These are phyloP conservation scores for Colletotrichum tabaci DNA, from an alignment of 2,329 filamentous ascomycete genomes.

Conservation along the genomic window DNA sequence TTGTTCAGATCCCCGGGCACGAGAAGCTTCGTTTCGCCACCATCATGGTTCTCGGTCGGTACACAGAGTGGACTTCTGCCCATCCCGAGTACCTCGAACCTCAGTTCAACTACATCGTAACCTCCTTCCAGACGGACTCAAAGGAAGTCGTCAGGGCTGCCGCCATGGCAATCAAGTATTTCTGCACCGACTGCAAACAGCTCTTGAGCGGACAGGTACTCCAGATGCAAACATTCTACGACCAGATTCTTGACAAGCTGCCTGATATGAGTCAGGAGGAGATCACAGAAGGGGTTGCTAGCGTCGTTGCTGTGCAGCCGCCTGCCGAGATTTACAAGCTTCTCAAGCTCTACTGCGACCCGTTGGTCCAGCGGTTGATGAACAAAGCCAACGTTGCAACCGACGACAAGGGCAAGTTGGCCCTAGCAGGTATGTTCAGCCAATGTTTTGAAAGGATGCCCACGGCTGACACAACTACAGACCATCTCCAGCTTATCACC, in stretches of 20 bases:
- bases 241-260: slow-evolving; percentile 88
- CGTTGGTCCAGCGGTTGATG: slow-evolving; percentile 89
- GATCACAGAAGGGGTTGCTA: slow-evolving; percentile 94
- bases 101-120: slow-evolving; percentile 96
- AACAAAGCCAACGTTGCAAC: slow-evolving; percentile 87
- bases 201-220: slow-evolving; percentile 86
- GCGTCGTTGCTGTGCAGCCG: slow-evolving; percentile 90
- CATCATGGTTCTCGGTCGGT: slow-evolving; percentile 96
- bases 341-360: slow-evolving; percentile 94
- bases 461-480: slow-evolving; percentile 58
- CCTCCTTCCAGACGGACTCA: slow-evolving; percentile 89
- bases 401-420: slow-evolving; percentile 86
- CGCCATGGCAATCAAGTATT: slow-evolving; percentile 95
- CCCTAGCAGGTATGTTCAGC: slow-evolving; percentile 79
- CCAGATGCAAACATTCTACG: slow-evolving; percentile 93
- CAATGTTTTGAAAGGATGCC: neutral
- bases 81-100: slow-evolving; percentile 93
- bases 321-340: slow-evolving; percentile 84
- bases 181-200: slow-evolving; percentile 94
- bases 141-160: slow-evolving; percentile 93
- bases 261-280: slow-evolving; percentile 93
- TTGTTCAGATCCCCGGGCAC: slow-evolving; percentile 94
- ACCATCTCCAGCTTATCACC: slow-evolving; percentile 93
- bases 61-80: slow-evolving; percentile 97
- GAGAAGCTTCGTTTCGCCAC: slow-evolving; percentile 99